Evolutionary conservation across 495 filamentous ascomycete species (phyloP).

Genomic region (Daldinia vernicosa): DNA sequence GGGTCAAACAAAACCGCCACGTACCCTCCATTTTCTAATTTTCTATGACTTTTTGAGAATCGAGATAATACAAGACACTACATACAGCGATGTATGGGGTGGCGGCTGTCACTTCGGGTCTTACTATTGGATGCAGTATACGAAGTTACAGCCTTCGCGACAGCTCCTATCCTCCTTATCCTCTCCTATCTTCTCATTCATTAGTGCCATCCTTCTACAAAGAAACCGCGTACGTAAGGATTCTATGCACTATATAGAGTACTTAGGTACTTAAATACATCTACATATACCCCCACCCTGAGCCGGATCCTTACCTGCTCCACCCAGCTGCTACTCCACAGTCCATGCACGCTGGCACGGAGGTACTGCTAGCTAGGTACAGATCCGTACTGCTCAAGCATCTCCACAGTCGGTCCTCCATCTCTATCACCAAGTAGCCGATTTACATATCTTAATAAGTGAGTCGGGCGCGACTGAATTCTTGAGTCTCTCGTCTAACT

Average conservation of each 20-base stretch:
- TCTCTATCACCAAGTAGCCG: constrained; percentile 27
- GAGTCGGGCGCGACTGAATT: constrained; percentile 17
- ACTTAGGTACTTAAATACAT: constrained; percentile 12
- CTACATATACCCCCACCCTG: constrained; percentile 11
- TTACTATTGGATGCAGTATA: constrained; percentile 7
- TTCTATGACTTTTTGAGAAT: constrained; percentile 5
- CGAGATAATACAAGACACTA: constrained; percentile 18
- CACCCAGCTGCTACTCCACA: constrained; percentile 36
- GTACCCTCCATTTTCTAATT: constrained; percentile 20
- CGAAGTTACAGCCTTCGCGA: constrained; percentile 5
- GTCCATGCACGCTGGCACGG: constrained; percentile 40
- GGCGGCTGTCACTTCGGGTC: constrained; percentile 8
- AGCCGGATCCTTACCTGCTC: constrained; percentile 17
- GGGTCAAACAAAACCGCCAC: constrained; percentile 41
- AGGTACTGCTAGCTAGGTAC: constrained; percentile 18
- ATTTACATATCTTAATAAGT: constrained; percentile 37
- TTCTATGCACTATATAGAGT: neutral
- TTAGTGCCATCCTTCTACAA: neutral
- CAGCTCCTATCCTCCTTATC: neutral
- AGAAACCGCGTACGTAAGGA: neutral
- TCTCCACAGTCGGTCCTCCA: constrained; percentile 34
- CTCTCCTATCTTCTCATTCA: neutral
- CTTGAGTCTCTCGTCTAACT: constrained; percentile 29
- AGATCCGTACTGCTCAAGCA: neutral
- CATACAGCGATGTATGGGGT: constrained; percentile 10